These are phyloP conservation scores for Arachis hypogaea DNA, from an alignment of 306 rosid species.

Conservation along the genomic window DNA sequence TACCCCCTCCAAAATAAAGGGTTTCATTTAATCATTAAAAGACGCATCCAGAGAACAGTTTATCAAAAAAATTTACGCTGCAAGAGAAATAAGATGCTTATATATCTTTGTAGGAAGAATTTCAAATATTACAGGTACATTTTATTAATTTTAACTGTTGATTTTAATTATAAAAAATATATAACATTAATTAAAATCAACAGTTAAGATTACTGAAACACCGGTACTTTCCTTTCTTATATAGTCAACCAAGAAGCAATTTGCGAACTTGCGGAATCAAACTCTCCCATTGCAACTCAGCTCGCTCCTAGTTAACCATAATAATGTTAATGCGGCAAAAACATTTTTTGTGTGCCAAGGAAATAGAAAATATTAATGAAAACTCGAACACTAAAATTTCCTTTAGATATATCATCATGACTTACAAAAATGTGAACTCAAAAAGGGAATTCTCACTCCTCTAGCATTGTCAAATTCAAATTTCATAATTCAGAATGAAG, in stretches of 20 bases:
- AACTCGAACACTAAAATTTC: background rate
- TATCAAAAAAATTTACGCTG: background rate
- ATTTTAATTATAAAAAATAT: too few relatives aligned
- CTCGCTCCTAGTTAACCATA: background rate
- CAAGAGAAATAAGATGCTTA: conserved; percentile 12
- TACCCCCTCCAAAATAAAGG: background rate
- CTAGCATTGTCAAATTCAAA: conserved; percentile 30
- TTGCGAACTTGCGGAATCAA: conserved; percentile 8
- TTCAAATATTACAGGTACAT: too few relatives aligned
- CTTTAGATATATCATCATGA: background rate
- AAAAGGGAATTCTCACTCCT: conserved; percentile 28
- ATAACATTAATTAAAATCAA: too few relatives aligned
- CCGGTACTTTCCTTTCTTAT: too few relatives aligned
- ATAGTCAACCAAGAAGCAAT: background rate
- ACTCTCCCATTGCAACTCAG: background rate
- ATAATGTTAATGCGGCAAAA: conserved; percentile 21
- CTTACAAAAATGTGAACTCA: conserved; percentile 13
- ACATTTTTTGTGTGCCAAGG: background rate
- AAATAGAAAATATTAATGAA: background rate
- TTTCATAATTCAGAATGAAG: conserved; percentile 30
- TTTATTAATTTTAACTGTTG: too few relatives aligned
- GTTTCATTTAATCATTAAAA: background rate
- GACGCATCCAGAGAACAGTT: background rate
- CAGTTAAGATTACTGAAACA: too few relatives aligned
- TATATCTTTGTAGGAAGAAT: background rate